Evolutionary conservation across 2,329 filamentous ascomycete genomes (phyloP).

Genomic region (Diaporthe sp.): DNA sequence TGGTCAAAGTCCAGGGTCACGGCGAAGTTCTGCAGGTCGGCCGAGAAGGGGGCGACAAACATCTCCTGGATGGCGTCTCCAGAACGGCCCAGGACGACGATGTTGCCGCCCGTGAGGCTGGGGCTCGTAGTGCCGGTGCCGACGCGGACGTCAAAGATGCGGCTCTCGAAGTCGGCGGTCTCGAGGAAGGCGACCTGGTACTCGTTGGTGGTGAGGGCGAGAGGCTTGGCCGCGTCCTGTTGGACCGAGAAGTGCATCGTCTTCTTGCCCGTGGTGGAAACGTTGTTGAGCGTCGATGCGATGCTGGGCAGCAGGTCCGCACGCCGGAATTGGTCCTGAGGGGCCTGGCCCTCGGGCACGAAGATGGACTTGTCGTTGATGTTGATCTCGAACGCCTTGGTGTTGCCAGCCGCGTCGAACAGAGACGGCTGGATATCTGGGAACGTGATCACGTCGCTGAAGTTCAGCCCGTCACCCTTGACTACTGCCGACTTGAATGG

Average conservation of each 20-base stretch:
- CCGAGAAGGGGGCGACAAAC: slow-evolving; percentile 31
- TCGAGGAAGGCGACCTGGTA: slow-evolving; percentile 52
- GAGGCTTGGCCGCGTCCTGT: slow-evolving; percentile 54
- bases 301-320: slow-evolving; percentile 59
- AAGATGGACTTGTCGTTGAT: slow-evolving; percentile 59
- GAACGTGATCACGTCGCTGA: slow-evolving; percentile 43
- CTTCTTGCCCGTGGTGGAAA: slow-evolving; percentile 57
- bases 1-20: slow-evolving; percentile 35
- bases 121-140: slow-evolving; percentile 49
- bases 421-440: slow-evolving; percentile 40
- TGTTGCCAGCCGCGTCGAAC: slow-evolving; percentile 43
- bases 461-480: slow-evolving; percentile 45
- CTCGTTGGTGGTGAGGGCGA: slow-evolving; percentile 61
- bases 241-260: slow-evolving; percentile 62
- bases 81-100: slow-evolving; percentile 41
- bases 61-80: slow-evolving; percentile 33
- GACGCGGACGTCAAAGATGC: slow-evolving; percentile 42
- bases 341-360: slow-evolving; percentile 49
- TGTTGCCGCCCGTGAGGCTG: slow-evolving; percentile 49
- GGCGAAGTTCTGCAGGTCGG: slow-evolving; percentile 33
- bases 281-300: slow-evolving; percentile 54
- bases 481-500: slow-evolving; percentile 47
- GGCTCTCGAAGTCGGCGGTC: slow-evolving; percentile 42
- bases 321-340: slow-evolving; percentile 60
- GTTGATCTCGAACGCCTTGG: slow-evolving; percentile 44